Evolutionary conservation across 2,329 filamentous ascomycete species (phyloP), one percentile per base, ranked within the genome.

Genomic region (Boeremia lycopersici): DNA sequence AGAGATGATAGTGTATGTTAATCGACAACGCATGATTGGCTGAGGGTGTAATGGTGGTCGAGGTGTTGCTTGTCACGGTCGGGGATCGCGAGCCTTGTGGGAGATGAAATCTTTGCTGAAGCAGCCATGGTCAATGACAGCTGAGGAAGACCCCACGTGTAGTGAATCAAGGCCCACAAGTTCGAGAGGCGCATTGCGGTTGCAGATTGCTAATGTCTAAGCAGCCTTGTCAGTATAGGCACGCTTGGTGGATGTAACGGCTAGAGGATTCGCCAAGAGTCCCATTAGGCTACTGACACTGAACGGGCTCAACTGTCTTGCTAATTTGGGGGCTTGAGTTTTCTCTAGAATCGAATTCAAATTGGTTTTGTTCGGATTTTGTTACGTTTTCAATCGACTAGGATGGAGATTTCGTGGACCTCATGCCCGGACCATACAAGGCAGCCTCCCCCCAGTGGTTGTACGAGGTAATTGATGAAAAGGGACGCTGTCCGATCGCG

Each of bases 131-230:
- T 57, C 49, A 59, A 61, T 61, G 36, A 53, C 40, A 50, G n/a
- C 39, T 12, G 12, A 35, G 34, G 17, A 38, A n/a, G 11, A n/a
- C 7, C 29, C 54, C 57, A 62, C 60, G 60, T 62, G 60, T 48
- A 48, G 26, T 11, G 35, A 6, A 19, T 3, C 9, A 17, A 35
- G 52, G 30, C 29, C 34, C 30, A 49, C 9, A 45, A 11, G 30
- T 12, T 28, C 28, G 23, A 36, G 7, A 41, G 28, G 45, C 30
- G 36, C 2, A 31, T 15, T 33, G 10, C 29, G 17, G 7, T 36
- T 26, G 30, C 13, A 26, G 28, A 33, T 4, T 50, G 52, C 60
- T 52, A 60, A 62, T 60, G n/a, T 46, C 52, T 46, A 62, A 60
- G 59, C 43, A 42, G 38, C 53, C 59, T 58, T 57, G 54, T 60